Evolutionary conservation across 495 filamentous ascomycete species (phyloP).

Genomic region (Rhypophila decipiens): DNA sequence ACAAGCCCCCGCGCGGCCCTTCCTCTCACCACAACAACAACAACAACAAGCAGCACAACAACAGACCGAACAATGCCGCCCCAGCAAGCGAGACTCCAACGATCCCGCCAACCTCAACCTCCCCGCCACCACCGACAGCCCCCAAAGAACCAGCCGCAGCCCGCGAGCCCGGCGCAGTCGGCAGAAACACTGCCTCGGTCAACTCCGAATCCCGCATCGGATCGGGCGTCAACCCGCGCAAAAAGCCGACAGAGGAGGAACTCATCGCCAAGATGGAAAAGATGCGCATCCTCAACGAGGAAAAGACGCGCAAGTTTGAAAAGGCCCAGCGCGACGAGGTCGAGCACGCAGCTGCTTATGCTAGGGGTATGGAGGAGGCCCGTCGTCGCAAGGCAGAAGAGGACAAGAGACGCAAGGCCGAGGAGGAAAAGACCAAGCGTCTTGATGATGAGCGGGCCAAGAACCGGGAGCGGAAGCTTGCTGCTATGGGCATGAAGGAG

Average conservation of each 20-base stretch:
- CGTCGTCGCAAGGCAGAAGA: constrained; percentile 39
- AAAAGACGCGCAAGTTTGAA: constrained; percentile 44
- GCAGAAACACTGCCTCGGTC: constrained; percentile 24
- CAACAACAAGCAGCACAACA: neutral
- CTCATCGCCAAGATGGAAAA: constrained; percentile 45
- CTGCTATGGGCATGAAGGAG: constrained; percentile 37
- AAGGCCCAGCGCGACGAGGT: constrained; percentile 44
- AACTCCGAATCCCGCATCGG: constrained; percentile 28
- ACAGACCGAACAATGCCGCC: constrained; percentile 3
- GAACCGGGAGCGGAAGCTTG: constrained; percentile 43
- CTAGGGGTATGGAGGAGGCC: constrained; percentile 44
- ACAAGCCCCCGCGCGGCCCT: constrained; percentile 16
- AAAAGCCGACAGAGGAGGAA: constrained; percentile 49
- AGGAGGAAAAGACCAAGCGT: constrained; percentile 36
- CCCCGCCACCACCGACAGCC: neutral
- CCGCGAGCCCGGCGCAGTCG: neutral
- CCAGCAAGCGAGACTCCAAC: constrained; percentile 1
- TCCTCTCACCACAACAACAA: neutral
- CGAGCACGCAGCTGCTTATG: constrained; percentile 44
- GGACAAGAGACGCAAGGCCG: constrained; percentile 26
- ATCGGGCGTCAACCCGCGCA: constrained; percentile 42
- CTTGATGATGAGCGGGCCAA: constrained; percentile 44
- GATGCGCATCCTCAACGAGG: constrained; percentile 40
- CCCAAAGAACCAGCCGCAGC: constrained; percentile 2
- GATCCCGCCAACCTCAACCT: constrained; percentile 1